Conservation (phyloP, 2,329 filamentous ascomycete species). For the Fusarium sp. region DNA sequence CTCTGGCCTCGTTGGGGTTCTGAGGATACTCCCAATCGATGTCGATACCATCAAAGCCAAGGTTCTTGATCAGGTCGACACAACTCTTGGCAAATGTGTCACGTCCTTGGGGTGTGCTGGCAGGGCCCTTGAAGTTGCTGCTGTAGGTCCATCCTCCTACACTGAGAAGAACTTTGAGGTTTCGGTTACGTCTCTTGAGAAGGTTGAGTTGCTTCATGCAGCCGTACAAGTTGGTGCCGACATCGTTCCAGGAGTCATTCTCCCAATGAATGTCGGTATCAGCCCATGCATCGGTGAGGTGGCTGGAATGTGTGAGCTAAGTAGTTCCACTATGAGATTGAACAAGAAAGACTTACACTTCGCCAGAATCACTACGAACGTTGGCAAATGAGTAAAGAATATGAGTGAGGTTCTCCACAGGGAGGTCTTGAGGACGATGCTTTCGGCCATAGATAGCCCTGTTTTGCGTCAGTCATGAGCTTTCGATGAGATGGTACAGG, state of each 20-base stretch:
- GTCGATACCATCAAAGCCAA: slow-evolving; percentile 81
- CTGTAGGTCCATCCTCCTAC: slow-evolving; percentile 96
- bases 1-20: slow-evolving; percentile 63
- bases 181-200: slow-evolving; percentile 82
- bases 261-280: slow-evolving; percentile 80
- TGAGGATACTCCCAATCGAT: slow-evolving; percentile 78
- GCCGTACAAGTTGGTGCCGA: slow-evolving; percentile 85
- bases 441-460: slow-evolving; percentile 88
- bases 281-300: slow-evolving; percentile 72
- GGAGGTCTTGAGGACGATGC: slow-evolving; percentile 86
- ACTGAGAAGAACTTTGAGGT: slow-evolving; percentile 86
- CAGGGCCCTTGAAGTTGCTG: slow-evolving; percentile 81
- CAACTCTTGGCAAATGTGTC: slow-evolving; percentile 78
- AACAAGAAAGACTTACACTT: slow-evolving; percentile 67
- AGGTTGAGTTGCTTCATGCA: slow-evolving; percentile 90
- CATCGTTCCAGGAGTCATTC: slow-evolving; percentile 76
- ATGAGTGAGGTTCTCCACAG: slow-evolving; percentile 84
- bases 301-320: slow-evolving; percentile 44
- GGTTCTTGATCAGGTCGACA: slow-evolving; percentile 80
- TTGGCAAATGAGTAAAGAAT: slow-evolving; percentile 94
- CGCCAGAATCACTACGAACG: slow-evolving; percentile 80
- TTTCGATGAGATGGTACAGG: slow-evolving; percentile 1
- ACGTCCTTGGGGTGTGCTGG: slow-evolving; percentile 77
- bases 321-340: neutral
- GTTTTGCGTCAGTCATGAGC: slow-evolving; percentile 1